phyloP scores from a whole-genome alignment of 345 rosid species.

The Cochlearia excelsa region DNA sequence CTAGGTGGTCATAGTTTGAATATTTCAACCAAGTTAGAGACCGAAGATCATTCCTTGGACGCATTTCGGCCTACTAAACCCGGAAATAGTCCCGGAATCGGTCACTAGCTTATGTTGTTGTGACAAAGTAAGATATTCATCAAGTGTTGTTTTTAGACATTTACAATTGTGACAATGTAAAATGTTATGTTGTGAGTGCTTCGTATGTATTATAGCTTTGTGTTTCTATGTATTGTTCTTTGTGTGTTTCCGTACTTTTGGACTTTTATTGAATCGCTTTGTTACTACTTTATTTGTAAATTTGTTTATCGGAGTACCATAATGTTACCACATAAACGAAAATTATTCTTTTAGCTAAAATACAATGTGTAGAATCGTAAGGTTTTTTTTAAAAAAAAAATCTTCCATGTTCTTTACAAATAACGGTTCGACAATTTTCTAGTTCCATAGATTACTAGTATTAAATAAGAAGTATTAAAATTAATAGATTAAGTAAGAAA shows the following conservation, averaged over 20 bases:
- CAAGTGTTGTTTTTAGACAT: constrained; percentile 3
- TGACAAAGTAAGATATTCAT: not conserved
- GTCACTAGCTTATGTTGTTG: constrained; percentile 41
- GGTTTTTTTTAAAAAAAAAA: too few species aligned
- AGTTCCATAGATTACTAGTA: constrained; percentile 5
- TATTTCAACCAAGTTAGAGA: constrained; percentile 19
- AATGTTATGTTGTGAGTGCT: constrained; percentile 1
- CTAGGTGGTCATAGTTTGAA: not conserved
- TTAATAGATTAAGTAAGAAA: not conserved
- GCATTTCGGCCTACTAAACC: constrained; percentile 55
- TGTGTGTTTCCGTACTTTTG: constrained; percentile 13
- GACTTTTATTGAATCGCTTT: constrained; percentile 15
- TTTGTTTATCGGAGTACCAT: too few species aligned
- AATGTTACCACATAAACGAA: too few species aligned
- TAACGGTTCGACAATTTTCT: not conserved
- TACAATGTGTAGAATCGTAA: too few species aligned
- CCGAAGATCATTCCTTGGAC: constrained; percentile 36
- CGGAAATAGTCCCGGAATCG: constrained; percentile 63
- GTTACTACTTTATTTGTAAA: not conserved
- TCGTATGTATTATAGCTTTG: not conserved
- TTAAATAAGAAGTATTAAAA: not conserved
- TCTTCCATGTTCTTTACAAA: too few species aligned
- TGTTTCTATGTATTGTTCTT: constrained; percentile 15
- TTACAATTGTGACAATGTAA: constrained; percentile 18
- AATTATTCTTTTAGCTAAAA: too few species aligned